phyloP scores from a whole-genome alignment of 495 filamentous ascomycete genomes.

The Penicillium maclennaniae region DNA sequence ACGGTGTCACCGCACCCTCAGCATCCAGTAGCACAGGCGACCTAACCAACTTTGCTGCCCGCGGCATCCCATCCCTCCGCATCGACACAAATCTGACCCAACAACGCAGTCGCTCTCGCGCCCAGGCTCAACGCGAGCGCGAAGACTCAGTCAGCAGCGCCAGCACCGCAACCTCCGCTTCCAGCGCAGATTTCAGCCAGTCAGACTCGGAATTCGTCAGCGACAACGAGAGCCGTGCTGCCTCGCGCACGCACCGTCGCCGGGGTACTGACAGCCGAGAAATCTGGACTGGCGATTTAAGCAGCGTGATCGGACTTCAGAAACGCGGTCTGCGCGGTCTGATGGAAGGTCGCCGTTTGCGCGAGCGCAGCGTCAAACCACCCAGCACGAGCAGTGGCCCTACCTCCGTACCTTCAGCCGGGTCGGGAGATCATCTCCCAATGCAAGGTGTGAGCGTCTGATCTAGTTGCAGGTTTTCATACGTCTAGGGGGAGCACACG shows the following conservation, averaged over 20 bases:
- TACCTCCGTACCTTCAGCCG: slow-evolving; percentile 15
- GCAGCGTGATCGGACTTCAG: slow-evolving; percentile 92
- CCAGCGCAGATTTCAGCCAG: slow-evolving; percentile 41
- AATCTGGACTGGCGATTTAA: slow-evolving; percentile 79
- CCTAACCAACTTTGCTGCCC: slow-evolving; percentile 23
- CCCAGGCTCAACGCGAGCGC: slow-evolving; percentile 26
- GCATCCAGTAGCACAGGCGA: slow-evolving; percentile 33
- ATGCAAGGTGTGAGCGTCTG: slow-evolving; percentile 19
- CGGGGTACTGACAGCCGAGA: slow-evolving; percentile 47
- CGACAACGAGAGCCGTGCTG: slow-evolving; percentile 21
- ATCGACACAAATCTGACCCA: slow-evolving; percentile 43
- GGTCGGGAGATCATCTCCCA: slow-evolving; percentile 15
- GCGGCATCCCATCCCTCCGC: slow-evolving; percentile 40
- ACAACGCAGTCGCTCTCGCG: slow-evolving; percentile 6
- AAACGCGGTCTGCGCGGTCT: slow-evolving; percentile 87
- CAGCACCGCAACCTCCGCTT: slow-evolving; percentile 41
- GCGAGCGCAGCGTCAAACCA: slow-evolving; percentile 58
- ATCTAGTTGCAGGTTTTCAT: not conserved
- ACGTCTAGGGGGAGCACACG: not conserved
- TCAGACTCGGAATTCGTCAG: slow-evolving; percentile 40
- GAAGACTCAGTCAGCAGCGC: slow-evolving; percentile 43
- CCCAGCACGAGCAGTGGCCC: slow-evolving; percentile 23
- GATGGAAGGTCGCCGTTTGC: slow-evolving; percentile 89
- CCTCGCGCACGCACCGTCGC: slow-evolving; percentile 22
- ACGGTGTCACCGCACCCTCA: slow-evolving; percentile 33